Conservation (phyloP, 73 alveolate genomes). For the Paramecium sonneborni region DNA sequence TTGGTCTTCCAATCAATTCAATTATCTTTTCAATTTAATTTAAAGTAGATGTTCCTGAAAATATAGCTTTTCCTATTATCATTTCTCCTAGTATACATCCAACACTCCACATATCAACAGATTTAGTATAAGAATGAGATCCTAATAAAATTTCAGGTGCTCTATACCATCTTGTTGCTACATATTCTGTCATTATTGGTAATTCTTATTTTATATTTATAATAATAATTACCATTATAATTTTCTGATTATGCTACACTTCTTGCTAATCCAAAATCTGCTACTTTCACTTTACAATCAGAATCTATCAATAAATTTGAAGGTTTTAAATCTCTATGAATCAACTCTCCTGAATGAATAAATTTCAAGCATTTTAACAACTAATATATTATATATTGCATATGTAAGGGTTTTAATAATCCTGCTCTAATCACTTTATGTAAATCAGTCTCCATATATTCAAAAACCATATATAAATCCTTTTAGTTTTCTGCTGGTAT, state of each 20-base stretch:
- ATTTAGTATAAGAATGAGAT: slow-evolving; percentile 52
- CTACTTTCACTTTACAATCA: slow-evolving; percentile 70
- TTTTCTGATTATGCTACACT: slow-evolving; percentile 39
- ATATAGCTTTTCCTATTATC: slow-evolving; percentile 72
- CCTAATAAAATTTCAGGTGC: slow-evolving; percentile 73
- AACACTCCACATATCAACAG: slow-evolving; percentile 74
- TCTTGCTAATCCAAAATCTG: slow-evolving; percentile 71
- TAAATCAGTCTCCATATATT: slow-evolving; percentile 55
- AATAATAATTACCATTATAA: slow-evolving; percentile 45
- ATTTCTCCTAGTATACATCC: slow-evolving; percentile 72
- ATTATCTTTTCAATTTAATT: slow-evolving; percentile 71
- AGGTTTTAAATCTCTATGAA: slow-evolving; percentile 67
- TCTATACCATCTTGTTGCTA: slow-evolving; percentile 70
- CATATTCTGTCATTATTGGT: slow-evolving; percentile 66
- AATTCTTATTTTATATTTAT: slow-evolving; percentile 33
- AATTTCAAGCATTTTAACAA: slow-evolving; percentile 58
- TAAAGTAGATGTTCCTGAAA: slow-evolving; percentile 71
- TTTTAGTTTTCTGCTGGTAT: slow-evolving; percentile 62
- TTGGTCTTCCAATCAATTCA: slow-evolving; percentile 83
- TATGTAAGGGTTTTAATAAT: slow-evolving; percentile 53
- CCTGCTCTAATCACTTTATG: slow-evolving; percentile 68
- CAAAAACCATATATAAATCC: slow-evolving; percentile 66
- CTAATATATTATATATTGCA: slow-evolving; percentile 66
- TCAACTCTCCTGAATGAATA: slow-evolving; percentile 65
- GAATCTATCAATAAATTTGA: slow-evolving; percentile 57